These are phyloP conservation scores for Candida anutae DNA, from an alignment of 1,139 yeast species.

Conservation along the genomic window DNA sequence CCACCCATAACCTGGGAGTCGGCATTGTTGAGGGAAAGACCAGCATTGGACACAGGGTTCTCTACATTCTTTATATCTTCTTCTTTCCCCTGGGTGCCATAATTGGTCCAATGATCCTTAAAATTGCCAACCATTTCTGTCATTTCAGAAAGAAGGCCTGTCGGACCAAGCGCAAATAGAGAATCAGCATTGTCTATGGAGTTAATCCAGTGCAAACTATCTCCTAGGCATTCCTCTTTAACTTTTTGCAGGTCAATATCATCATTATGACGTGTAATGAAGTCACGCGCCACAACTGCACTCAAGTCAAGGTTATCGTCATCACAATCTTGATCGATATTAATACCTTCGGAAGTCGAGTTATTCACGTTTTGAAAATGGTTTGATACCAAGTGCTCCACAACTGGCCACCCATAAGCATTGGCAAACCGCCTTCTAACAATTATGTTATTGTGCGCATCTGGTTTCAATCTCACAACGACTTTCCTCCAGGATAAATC, in stretches of 20 bases:
- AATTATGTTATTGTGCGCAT: constrained; percentile 90
- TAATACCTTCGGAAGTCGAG: not conserved
- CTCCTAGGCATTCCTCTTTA: not conserved
- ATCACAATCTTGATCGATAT: not conserved
- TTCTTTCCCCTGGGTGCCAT: constrained; percentile 6
- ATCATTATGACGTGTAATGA: constrained; percentile 25
- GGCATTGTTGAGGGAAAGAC: not conserved
- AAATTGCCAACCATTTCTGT: constrained; percentile 42
- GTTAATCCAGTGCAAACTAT: constrained; percentile 41
- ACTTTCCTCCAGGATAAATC: constrained; percentile 90
- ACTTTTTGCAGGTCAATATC: constrained; percentile 20
- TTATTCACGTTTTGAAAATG: constrained; percentile 39
- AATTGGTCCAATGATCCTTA: constrained; percentile 30
- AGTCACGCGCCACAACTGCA: constrained; percentile 28
- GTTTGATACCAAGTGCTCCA: constrained; percentile 66
- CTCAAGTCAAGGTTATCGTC: constrained; percentile 15
- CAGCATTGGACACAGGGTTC: not conserved
- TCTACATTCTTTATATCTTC: not conserved
- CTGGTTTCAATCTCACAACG: constrained; percentile 76
- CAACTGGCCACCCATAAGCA: constrained; percentile 95
- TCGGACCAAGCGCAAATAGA: constrained; percentile 60
- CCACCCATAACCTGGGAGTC: constrained; percentile 4
- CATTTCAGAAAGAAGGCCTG: constrained; percentile 59
- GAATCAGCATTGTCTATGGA: constrained; percentile 39
- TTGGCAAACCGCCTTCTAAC: constrained; percentile 87